Base-by-base conservation (phyloP, 139 green algal genomes). In the Haematococcus lacustris region DNA sequence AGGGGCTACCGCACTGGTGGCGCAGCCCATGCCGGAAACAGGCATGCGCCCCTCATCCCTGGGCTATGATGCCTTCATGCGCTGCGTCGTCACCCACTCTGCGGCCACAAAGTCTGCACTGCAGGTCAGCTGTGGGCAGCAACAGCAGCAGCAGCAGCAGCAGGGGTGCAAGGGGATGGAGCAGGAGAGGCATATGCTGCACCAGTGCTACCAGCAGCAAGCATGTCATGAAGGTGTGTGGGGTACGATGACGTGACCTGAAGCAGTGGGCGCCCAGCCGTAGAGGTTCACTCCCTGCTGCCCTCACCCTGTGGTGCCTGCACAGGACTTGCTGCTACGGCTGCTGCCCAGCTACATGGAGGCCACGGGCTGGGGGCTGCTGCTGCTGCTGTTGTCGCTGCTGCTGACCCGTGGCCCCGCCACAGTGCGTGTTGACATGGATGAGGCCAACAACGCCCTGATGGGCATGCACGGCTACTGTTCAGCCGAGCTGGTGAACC, bases 401-500 rank as follows among this genome's bases (percentile, higher is more conserved):
- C 50, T 84, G 59, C 74, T 90, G 40, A 83, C 71, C 25, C 66
- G 75, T 7, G 74, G 78, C 37, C 37, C 78, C 1, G 59, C 40
- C 1, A 38, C 59, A 2, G 68, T 81, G 28, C 40, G 41, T 35
- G 53, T 7, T 2, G 87, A 91, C 75, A 90, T 90, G 85, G 87
- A 92, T 62, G 85, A 90, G 51, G 43, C 80, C 1, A 23, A 5
- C 32, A 79, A 73, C 26, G 53, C 74, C 26, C 82, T 89, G 2
- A 78, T 84, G 66, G 84, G 69, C 33, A 73, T 65, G 51, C 80
- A 87, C 33, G 80, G 82, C 41, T 88, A 89, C 79, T 89, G 86
- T 80, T 88, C 77, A 13, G 83, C 88, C 71, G 86, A 91, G 70
- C 75, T 91, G 43, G 86, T 91, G 34, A 87, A 89, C 74, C 73